phyloP scores from a whole-genome alignment of 164 flowering plant species.

The Berberis thunbergii region DNA sequence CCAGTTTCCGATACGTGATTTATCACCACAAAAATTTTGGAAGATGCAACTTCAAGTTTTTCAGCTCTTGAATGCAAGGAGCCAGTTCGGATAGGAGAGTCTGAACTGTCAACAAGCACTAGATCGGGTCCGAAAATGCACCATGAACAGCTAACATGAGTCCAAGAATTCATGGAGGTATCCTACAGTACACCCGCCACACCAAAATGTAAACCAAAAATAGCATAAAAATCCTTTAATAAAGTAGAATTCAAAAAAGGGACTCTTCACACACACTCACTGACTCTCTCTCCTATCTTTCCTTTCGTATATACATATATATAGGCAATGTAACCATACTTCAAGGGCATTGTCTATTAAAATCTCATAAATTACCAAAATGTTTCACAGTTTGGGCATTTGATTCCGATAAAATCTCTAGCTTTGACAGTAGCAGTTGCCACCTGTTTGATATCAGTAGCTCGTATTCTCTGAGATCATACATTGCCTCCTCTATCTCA shows the following conservation, averaged over 20 bases:
- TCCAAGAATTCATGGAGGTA: constrained; percentile 82
- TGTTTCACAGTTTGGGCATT: constrained; percentile 88
- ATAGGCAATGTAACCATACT: too few species aligned
- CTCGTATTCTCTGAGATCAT: constrained; percentile 52
- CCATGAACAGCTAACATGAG: constrained; percentile 69
- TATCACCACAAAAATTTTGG: constrained; percentile 85
- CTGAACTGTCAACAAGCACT: constrained; percentile 90
- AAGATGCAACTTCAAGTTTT: constrained; percentile 80
- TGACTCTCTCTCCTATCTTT: too few species aligned
- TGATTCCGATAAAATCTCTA: constrained; percentile 79
- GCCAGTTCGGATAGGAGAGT: constrained; percentile 74
- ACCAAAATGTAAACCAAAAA: too few species aligned
- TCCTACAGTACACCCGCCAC: constrained; percentile 40
- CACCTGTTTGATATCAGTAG: constrained; percentile 50
- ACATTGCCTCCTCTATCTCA: constrained; percentile 65
- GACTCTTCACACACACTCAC: too few species aligned
- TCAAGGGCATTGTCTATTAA: too few species aligned
- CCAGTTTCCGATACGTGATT: constrained; percentile 62
- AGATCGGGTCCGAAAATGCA: constrained; percentile 85
- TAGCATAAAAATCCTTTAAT: too few species aligned
- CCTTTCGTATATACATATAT: too few species aligned
- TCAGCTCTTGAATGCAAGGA: constrained; percentile 61
- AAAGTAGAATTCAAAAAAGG: too few species aligned
- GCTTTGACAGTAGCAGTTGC: constrained; percentile 95
- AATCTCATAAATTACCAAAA: constrained; percentile 44